These are phyloP conservation scores for Penicillium diatomitis DNA, from an alignment of 495 filamentous ascomycete genomes.

Conservation along the genomic window DNA sequence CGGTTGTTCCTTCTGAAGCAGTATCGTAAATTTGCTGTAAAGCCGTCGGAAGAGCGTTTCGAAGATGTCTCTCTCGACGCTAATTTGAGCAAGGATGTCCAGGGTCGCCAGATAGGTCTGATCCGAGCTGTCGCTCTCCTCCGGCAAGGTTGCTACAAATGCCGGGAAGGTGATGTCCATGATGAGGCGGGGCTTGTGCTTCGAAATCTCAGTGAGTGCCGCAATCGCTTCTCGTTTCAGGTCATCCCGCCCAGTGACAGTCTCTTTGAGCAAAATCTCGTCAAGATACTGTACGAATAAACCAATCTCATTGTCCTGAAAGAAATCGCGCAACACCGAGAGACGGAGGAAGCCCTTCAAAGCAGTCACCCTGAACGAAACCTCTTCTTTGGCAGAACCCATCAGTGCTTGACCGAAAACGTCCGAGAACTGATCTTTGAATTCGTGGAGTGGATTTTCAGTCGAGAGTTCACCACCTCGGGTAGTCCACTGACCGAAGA, in stretches of 20 bases:
- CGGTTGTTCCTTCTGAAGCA: slow-evolving; percentile 45
- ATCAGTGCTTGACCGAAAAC: slow-evolving; percentile 52
- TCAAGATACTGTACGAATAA: slow-evolving; percentile 57
- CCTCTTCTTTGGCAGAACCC: slow-evolving; percentile 52
- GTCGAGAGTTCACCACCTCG: slow-evolving; percentile 22
- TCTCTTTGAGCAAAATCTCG: slow-evolving; percentile 53
- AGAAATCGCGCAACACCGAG: slow-evolving; percentile 44
- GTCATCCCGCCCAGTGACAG: slow-evolving; percentile 46
- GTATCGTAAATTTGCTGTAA: slow-evolving; percentile 53
- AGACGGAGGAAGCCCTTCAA: slow-evolving; percentile 51
- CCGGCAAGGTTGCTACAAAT: slow-evolving; percentile 62
- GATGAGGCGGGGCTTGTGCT: slow-evolving; percentile 55
- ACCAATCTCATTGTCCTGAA: slow-evolving; percentile 55
- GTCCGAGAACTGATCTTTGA: slow-evolving; percentile 53
- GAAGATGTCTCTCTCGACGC: slow-evolving; percentile 55
- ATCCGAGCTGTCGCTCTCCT: slow-evolving; percentile 38
- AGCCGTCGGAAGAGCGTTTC: slow-evolving; percentile 60
- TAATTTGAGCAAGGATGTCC: slow-evolving; percentile 60
- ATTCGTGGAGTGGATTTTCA: slow-evolving; percentile 47
- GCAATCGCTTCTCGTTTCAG: slow-evolving; percentile 55
- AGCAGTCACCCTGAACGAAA: slow-evolving; percentile 54
- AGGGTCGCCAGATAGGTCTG: slow-evolving; percentile 47
- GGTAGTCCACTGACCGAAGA: slow-evolving; percentile 51
- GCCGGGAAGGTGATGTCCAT: slow-evolving; percentile 65
- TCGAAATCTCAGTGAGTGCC: slow-evolving; percentile 55